Evolutionary conservation across 768 basidiomycete species (phyloP).

Genomic region (Pisolithus sp.): DNA sequence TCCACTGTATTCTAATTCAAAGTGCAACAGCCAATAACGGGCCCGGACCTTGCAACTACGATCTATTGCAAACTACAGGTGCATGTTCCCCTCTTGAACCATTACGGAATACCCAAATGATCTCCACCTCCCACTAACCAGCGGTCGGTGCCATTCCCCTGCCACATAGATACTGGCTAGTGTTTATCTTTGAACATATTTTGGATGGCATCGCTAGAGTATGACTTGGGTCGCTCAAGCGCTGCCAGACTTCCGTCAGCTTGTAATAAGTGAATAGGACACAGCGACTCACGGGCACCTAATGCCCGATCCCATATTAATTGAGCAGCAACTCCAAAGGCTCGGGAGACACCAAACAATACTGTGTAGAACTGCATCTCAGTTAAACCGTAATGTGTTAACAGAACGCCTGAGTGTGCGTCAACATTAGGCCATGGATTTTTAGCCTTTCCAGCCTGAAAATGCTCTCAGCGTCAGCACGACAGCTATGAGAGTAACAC

Average conservation of each 20-base stretch:
- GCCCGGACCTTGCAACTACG: too few species aligned
- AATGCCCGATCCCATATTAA: constrained; percentile 92
- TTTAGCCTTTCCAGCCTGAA: constrained; percentile 82
- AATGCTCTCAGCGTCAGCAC: background rate
- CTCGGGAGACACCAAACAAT: constrained; percentile 93
- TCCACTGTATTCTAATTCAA: too few species aligned
- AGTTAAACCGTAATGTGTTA: constrained; percentile 79
- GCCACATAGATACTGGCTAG: constrained; percentile 1
- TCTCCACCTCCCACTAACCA: too few species aligned
- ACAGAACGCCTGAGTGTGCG: constrained; percentile 88
- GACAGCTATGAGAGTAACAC: constrained; percentile 3
- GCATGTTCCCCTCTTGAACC: background rate
- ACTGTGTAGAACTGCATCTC: constrained; percentile 98
- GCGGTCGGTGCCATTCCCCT: too few species aligned
- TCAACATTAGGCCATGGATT: constrained; percentile 98
- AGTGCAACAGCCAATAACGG: too few species aligned
- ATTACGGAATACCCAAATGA: background rate
- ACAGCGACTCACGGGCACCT: constrained; percentile 68
- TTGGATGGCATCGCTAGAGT: constrained; percentile 73
- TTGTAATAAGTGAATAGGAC: background rate
- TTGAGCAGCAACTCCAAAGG: constrained; percentile 84
- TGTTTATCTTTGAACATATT: constrained; percentile 58
- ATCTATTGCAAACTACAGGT: too few species aligned
- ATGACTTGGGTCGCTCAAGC: constrained; percentile 88
- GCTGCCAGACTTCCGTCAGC: constrained; percentile 33